Evolutionary conservation across 164 flowering plant species (phyloP).

Genomic region (Aristolochia contorta): DNA sequence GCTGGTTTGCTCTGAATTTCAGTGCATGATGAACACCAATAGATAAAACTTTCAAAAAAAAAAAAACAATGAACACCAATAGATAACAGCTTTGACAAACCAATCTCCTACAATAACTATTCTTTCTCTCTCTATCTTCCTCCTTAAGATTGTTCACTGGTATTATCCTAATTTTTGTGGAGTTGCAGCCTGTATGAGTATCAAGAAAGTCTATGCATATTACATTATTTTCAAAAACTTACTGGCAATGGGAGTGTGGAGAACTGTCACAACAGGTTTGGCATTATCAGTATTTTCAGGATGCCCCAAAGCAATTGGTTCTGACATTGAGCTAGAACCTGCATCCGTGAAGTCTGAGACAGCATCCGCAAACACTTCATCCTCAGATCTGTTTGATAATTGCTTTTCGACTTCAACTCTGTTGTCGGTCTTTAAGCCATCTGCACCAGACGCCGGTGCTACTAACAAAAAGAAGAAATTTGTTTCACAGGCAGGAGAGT

Average conservation of each 20-base stretch:
- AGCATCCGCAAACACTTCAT: constrained; percentile 67
- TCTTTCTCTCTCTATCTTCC: background rate
- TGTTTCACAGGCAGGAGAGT: background rate
- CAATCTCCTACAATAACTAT: background rate
- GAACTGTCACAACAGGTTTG: background rate
- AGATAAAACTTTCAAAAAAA: too few species aligned
- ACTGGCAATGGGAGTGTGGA: background rate
- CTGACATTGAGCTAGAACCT: constrained; percentile 6
- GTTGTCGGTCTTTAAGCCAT: constrained; percentile 18
- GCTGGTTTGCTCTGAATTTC: background rate
- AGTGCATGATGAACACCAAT: too few species aligned
- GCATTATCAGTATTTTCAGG: background rate
- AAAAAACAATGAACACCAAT: background rate
- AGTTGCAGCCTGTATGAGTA: background rate
- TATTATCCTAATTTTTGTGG: background rate
- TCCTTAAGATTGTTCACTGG: background rate
- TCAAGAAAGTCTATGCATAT: background rate
- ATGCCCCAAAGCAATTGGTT: background rate
- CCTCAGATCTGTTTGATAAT: constrained; percentile 38
- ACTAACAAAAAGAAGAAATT: constrained; percentile 3
- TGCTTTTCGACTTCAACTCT: constrained; percentile 14
- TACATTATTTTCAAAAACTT: constrained; percentile 1
- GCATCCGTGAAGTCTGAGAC: constrained; percentile 45
- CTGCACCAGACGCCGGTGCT: constrained; percentile 9
- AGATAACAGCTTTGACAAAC: background rate